Evolutionary conservation across 495 filamentous ascomycete species (phyloP).

Genomic region (Emericellopsis terricola): DNA sequence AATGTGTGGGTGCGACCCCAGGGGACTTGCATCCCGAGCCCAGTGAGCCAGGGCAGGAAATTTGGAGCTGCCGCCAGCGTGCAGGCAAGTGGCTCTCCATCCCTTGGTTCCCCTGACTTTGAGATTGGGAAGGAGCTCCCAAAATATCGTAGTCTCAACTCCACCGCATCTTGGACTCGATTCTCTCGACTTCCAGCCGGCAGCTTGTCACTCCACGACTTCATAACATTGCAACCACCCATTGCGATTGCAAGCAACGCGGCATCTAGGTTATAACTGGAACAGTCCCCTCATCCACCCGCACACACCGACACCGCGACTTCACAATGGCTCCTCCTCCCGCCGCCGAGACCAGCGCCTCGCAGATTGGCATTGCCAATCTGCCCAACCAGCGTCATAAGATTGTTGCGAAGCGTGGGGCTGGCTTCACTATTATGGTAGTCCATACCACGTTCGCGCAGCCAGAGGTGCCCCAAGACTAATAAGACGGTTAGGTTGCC

Average conservation of each 20-base stretch:
- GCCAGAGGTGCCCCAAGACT: background rate
- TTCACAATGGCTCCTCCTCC: constrained; percentile 12
- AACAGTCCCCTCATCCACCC: constrained; percentile 2
- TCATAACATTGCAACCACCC: no score
- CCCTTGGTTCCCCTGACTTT: background rate
- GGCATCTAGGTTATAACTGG: no score
- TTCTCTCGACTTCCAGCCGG: no score
- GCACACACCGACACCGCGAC: constrained; percentile 1
- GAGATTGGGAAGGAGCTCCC: background rate
- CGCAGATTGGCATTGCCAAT: constrained; percentile 99
- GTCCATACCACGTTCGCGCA: no score
- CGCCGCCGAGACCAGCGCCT: constrained; percentile 63
- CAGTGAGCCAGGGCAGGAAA: background rate
- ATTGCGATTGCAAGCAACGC: no score
- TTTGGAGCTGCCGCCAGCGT: background rate
- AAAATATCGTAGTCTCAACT: background rate
- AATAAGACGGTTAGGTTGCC: constrained; percentile 48
- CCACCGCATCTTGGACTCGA: no score
- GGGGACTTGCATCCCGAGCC: background rate
- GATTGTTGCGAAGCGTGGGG: constrained; percentile 97
- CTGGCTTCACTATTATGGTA: constrained; percentile 99
- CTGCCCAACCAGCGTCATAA: constrained; percentile 97
- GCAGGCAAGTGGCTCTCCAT: background rate
- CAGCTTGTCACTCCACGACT: no score
- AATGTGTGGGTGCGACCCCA: background rate